Evolutionary conservation across 148 eudicot species (phyloP), one percentile per base, ranked within the genome.

Genomic region (Vaccinium vitisidaea): DNA sequence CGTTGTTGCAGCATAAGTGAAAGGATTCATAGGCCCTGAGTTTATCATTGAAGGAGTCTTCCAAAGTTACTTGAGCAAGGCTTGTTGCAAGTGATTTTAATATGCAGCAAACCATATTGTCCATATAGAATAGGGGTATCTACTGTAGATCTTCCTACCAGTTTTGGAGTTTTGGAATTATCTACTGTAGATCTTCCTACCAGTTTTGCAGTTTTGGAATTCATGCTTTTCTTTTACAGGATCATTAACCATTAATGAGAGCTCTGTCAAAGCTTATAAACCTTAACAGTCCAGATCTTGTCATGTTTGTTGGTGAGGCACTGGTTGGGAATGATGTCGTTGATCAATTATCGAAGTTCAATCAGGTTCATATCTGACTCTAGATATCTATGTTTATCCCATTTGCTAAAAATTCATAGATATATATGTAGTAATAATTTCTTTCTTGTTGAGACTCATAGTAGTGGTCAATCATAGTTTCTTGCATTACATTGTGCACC

Each of bases 301-400:
- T 96, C 84, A 91, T 96, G 80, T 96, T 96, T 88, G 99, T 96
- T 80, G 98, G 99, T 10, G 99, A 96, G 91, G 98, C 97, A 55
- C 92, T 96, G 81, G 99, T 96, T 70, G 99, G 98, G 48, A 95
- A 96, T 86, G 98, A 96, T 89, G 99, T 93, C 43, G 98, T 95
- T 54, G 99, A 96, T 89, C 99, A 96, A 80, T 87, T 96, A 56
- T 92, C 95, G 0, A 96, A 96, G 88, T 96, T 96, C 80, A 96
- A 96, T 82, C 97, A 94, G 97, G 97, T 94, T 75, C 36, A 56
- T 77, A 58, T 39, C 21, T 18, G 23, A 58, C 7, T 58, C n/a
- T 58, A 7, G n/a, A 58, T 58, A 8, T 50, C 11, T 50, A 50
- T 50, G 53, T 8, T 50, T 50, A 50, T 50, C 53, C 53, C 10